phyloP scores from a whole-genome alignment of 768 basidiomycete genomes.

The Flagelloscypha sp. region DNA sequence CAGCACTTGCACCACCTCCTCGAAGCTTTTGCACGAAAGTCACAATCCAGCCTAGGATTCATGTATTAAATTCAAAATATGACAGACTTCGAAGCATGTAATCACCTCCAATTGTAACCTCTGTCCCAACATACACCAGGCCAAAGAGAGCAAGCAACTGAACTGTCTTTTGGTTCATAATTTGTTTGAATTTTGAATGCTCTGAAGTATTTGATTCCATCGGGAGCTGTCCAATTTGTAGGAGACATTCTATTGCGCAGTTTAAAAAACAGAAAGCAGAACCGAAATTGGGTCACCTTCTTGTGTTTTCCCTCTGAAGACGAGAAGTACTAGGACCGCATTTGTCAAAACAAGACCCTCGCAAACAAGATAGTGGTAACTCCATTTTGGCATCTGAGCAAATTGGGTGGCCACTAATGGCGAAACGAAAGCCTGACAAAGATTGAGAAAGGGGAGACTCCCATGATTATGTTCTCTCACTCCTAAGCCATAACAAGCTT shows the following conservation, averaged over 20 bases:
- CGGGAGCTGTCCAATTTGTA: constrained; percentile 41
- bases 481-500: constrained; percentile 36
- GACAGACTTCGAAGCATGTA: neutral
- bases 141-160: constrained; percentile 35
- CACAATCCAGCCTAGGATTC: constrained; percentile 33
- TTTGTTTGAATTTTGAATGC: constrained; percentile 12
- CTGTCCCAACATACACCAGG: constrained; percentile 34
- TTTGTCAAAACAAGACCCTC: constrained; percentile 43
- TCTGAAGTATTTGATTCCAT: constrained; percentile 25
- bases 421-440: constrained; percentile 49
- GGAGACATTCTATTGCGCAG: constrained; percentile 42
- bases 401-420: constrained; percentile 61
- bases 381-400: constrained; percentile 38
- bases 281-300: constrained; percentile 29
- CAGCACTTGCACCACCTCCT: constrained; percentile 31
- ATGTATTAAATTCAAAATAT: neutral
- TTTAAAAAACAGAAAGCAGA: constrained; percentile 11
- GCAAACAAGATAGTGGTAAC: constrained; percentile 47
- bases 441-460: neutral
- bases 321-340: constrained; percentile 28
- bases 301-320: constrained; percentile 46
- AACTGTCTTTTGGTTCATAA: constrained; percentile 19
- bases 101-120: constrained; percentile 25
- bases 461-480: too few relatives aligned
- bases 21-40: constrained; percentile 31